phyloP scores from a whole-genome alignment of 2,329 filamentous ascomycete species.

The Cladosporium sp. region DNA sequence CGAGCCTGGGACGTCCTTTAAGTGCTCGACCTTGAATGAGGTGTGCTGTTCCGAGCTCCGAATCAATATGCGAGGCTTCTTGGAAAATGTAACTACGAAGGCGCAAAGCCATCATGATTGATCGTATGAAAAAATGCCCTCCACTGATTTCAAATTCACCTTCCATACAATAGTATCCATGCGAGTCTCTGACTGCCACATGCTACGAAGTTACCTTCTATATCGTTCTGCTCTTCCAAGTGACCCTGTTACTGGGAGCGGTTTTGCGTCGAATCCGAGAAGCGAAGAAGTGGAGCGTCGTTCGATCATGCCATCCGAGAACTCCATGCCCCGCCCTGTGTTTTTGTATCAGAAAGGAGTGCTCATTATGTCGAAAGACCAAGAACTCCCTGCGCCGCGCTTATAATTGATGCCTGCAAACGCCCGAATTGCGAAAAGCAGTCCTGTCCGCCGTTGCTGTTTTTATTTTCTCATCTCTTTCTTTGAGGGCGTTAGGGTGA shows the following conservation, averaged over 20 bases:
- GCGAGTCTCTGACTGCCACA: not conserved
- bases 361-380: not conserved
- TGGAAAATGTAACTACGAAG: too few relatives aligned
- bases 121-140: too few relatives aligned
- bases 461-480: not conserved
- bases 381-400: conserved; percentile 2
- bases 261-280: not conserved
- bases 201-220: not conserved
- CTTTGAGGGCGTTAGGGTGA: not conserved
- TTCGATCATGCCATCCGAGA: not conserved
- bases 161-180: too few relatives aligned
- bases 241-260: not conserved
- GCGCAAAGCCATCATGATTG: too few relatives aligned
- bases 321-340: not conserved
- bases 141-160: too few relatives aligned
- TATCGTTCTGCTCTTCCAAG: not conserved
- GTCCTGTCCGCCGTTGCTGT: not conserved
- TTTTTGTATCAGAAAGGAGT: not conserved
- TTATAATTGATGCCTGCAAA: not conserved
- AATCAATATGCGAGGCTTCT: too few relatives aligned
- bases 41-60: too few relatives aligned
- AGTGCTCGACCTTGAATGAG: too few relatives aligned
- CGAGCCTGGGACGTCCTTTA: too few relatives aligned
- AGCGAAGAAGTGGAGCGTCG: not conserved
- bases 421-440: not conserved